Conservation (phyloP, 1,284 basidiomycete genomes). For the Kalmanozyma brasiliensis region DNA sequence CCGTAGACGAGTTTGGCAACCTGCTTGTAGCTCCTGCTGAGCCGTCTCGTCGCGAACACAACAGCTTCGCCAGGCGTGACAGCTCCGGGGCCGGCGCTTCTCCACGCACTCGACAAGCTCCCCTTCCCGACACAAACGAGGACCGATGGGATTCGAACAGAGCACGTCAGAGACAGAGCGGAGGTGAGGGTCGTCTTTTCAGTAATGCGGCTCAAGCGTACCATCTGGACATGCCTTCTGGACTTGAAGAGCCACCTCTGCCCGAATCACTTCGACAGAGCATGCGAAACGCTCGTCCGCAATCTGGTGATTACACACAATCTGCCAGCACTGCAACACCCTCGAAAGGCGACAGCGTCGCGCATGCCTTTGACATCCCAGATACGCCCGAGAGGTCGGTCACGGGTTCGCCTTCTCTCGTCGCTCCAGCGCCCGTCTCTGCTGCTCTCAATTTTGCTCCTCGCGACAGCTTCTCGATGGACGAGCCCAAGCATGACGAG, state of each 20-base stretch:
- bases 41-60: conserved; percentile 11
- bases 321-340: background rate
- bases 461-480: conserved; percentile 38
- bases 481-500: conserved; percentile 19
- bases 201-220: conserved; percentile 13
- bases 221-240: conserved; percentile 36
- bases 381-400: conserved; percentile 19
- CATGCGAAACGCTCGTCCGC: conserved; percentile 5
- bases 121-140: conserved; percentile 18
- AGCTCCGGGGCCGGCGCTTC: conserved; percentile 24
- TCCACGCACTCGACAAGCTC: conserved; percentile 24
- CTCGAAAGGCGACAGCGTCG: background rate
- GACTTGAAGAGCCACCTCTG: conserved; percentile 30
- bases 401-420: conserved; percentile 23
- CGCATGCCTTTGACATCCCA: conserved; percentile 32
- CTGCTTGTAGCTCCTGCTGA: conserved; percentile 41
- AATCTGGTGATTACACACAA: background rate
- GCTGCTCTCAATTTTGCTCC: conserved; percentile 30
- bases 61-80: background rate
- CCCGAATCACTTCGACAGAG: conserved; percentile 38
- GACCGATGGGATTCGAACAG: background rate
- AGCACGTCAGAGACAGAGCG: background rate
- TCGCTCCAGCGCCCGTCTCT: conserved; percentile 32
- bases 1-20: conserved; percentile 47
- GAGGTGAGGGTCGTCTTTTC: background rate